A percentile compares a stretch with the other conserved stretches of the same genome.
Conservation (phyloP, 108 stramenopile species). For the Nitzschia sp. region DNA sequence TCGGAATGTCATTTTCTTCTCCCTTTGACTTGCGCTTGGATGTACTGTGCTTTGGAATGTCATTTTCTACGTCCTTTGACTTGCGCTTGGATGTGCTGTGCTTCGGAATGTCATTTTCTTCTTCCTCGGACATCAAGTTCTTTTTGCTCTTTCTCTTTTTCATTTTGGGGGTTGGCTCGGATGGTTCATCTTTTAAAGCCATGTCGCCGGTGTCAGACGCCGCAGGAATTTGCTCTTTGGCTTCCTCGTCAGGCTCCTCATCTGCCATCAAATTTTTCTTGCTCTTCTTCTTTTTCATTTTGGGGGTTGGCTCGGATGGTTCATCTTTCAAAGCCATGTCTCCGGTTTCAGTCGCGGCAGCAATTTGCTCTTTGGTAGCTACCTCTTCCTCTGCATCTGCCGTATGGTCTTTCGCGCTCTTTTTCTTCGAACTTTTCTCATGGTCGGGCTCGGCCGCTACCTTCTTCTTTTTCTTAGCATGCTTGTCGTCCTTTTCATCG, state of each 20-base stretch:
- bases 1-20: no score
- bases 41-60: no score
- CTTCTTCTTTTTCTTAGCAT: conserved; percentile 1
- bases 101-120: background rate
- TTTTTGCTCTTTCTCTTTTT: conserved; percentile 9
- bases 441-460: background rate
- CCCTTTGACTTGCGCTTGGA: no score
- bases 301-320: background rate
- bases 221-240: background rate
- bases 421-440: background rate
- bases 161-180: background rate
- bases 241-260: background rate
- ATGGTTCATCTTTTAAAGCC: background rate
- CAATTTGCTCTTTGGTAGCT: background rate
- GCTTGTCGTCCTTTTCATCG: background rate
- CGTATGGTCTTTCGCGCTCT: background rate
- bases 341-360: background rate
- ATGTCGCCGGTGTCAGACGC: background rate
- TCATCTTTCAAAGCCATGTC: background rate
- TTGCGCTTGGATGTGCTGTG: background rate
- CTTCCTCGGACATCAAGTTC: background rate
- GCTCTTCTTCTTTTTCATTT: conserved; percentile 6
- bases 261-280: background rate
- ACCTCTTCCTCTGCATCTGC: background rate
- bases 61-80: background rate